Conservation (phyloP, 768 basidiomycete genomes). For the Chlorophyllum brunneum region DNA sequence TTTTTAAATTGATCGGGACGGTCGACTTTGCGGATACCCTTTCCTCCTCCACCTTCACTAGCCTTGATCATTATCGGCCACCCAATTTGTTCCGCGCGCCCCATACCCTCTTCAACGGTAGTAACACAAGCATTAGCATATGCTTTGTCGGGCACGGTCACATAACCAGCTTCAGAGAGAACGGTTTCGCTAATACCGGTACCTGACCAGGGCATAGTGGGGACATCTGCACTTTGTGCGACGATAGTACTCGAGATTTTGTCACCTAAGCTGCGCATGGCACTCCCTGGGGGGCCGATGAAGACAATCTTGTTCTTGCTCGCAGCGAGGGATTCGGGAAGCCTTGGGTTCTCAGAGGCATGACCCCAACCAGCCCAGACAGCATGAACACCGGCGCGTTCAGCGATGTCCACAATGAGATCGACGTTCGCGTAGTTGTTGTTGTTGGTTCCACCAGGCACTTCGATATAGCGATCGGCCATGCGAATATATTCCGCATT, state of each 20-base stretch:
- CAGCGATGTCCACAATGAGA: slow-evolving; percentile 96
- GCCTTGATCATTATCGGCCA: slow-evolving; percentile 99
- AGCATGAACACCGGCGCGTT: slow-evolving; percentile 95
- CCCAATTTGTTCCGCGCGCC: slow-evolving; percentile 82
- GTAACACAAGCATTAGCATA: slow-evolving; percentile 88
- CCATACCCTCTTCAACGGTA: slow-evolving; percentile 81
- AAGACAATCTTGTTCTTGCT: slow-evolving; percentile 97
- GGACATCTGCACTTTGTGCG: slow-evolving; percentile 93
- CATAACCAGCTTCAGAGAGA: slow-evolving; percentile 83
- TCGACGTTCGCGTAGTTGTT: slow-evolving; percentile 99
- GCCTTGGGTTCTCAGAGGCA: slow-evolving; percentile 95
- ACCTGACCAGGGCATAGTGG: slow-evolving; percentile 99
- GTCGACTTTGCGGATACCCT: slow-evolving; percentile 97
- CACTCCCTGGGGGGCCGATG: slow-evolving; percentile 97
- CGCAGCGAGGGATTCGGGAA: slow-evolving; percentile 90
- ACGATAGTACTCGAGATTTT: slow-evolving; percentile 99
- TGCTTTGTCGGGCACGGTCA: slow-evolving; percentile 89
- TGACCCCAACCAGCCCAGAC: slow-evolving; percentile 99
- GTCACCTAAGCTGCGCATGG: slow-evolving; percentile 98
- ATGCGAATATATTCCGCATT: slow-evolving; percentile 99
- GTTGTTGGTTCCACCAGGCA: slow-evolving; percentile 97
- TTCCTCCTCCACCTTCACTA: slow-evolving; percentile 97
- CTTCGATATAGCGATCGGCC: slow-evolving; percentile 99
- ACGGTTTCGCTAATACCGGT: slow-evolving; percentile 87
- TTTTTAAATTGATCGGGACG: slow-evolving; percentile 86